Percentiles rank a stretch among this genome's conserved stretches.
These are phyloP conservation scores for Angomonas deanei DNA, from an alignment of 208 protist species.

Conservation along the genomic window DNA sequence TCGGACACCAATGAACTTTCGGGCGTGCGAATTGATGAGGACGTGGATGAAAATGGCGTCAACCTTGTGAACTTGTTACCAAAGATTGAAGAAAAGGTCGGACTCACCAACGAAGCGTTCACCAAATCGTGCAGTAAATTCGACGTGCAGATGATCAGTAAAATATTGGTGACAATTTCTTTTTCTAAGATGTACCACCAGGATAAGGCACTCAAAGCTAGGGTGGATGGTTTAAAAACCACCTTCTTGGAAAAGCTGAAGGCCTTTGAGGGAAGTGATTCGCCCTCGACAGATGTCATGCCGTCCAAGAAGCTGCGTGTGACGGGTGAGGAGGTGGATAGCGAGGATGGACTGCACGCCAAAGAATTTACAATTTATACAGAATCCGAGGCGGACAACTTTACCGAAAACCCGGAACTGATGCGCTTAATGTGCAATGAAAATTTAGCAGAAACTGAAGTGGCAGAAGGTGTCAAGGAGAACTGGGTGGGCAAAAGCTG, in stretches of 20 bases:
- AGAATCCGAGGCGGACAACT: not conserved
- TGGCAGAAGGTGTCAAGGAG: slow-evolving; percentile 6
- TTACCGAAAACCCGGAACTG: slow-evolving; percentile 12
- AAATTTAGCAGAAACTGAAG: not conserved
- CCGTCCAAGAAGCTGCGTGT: slow-evolving; percentile 6
- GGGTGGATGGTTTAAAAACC: slow-evolving; percentile 19
- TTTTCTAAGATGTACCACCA: not conserved
- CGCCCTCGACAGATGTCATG: slow-evolving; percentile 10
- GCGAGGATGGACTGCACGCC: not conserved
- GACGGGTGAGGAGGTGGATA: slow-evolving; percentile 7
- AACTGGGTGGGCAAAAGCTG: slow-evolving; percentile 21
- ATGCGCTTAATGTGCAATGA: slow-evolving; percentile 14
- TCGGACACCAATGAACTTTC: not conserved
- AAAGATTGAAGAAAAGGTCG: slow-evolving; percentile 19
- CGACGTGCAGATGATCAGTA: slow-evolving; percentile 42
- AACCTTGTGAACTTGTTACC: too few species aligned
- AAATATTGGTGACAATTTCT: slow-evolving; percentile 28
- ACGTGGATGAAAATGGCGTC: too few species aligned
- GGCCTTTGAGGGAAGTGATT: slow-evolving; percentile 17
- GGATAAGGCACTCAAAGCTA: not conserved
- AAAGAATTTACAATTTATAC: not conserved
- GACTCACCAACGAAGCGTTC: slow-evolving; percentile 12
- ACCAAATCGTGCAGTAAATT: slow-evolving; percentile 21
- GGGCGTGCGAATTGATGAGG: too few species aligned
- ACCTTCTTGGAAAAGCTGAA: slow-evolving; percentile 19